Evolutionary conservation across 768 basidiomycete genomes (phyloP), one percentile per base, ranked within the genome.

Genomic region (Mycena haematopus): DNA sequence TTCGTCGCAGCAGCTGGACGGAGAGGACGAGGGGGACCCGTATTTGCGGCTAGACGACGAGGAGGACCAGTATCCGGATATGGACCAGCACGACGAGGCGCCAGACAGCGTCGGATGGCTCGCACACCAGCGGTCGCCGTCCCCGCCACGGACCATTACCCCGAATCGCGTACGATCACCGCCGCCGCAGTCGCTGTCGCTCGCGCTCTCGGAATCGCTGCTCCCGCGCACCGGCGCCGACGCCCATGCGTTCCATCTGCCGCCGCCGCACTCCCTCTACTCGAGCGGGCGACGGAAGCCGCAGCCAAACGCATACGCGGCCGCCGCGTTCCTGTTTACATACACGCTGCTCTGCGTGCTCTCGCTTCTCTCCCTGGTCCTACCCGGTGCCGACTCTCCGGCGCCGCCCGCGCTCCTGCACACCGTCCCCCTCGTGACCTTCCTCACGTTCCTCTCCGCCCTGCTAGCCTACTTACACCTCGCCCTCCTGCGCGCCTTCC

Each of bases 1-100:
- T 71, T 44, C 70, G 64, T 68, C 71, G 36, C 38, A 63, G 66
- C 69, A 69, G 22, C 55, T 31, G 29, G 51, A 57, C 45, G 77
- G 73, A 11, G 88, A 89, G 17, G 88, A 89, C 25, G 86, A 86
- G 66, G 87, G 89, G 47, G 90, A 92, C 74, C 90, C 90, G 42
- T 92, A 92, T 82, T 81, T 93, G 59, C 84, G 86, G 42, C 77
- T 92, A 55, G 91, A 92, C 75, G 84, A 84, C 51, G 89, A 89
- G 66, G 88, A 88, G 51, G 80, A 24, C 19, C 36, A 36, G 24
- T 35, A 59, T 40, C 27, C 38, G 22, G 71, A 55, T 67, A 70
- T 36, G 53, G 63, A 54, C 14, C 40, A 13, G 40, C 49, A 50
- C 19, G 50, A 75, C 3, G 78, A 75, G 59, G 78, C 78, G 44